Evolutionary conservation across 108 stramenopile species (phyloP).

Genomic region (Schizochytrium sp.): DNA sequence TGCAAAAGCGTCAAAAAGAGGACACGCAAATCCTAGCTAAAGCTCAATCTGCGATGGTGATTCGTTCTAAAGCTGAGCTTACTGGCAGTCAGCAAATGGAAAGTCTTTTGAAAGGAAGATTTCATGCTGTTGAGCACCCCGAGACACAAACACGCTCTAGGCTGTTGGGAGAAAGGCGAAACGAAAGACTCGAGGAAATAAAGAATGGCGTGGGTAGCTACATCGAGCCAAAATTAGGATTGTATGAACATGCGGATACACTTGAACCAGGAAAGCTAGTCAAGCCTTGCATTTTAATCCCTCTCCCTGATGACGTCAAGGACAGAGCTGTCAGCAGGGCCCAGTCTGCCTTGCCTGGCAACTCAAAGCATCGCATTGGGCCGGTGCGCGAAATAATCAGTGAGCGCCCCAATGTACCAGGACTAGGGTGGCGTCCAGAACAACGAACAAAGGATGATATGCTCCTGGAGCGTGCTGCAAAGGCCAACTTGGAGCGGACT

Average conservation of each 20-base stretch:
- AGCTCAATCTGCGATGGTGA: slow-evolving; percentile 29
- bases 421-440: slow-evolving; percentile 23
- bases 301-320: not conserved
- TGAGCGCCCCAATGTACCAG: not conserved
- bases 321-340: not conserved
- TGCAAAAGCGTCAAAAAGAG: not conserved
- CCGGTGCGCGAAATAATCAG: not conserved
- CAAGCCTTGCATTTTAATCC: slow-evolving; percentile 1
- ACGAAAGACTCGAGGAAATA: not conserved
- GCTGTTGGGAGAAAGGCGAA: not conserved
- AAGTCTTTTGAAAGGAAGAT: slow-evolving; percentile 4
- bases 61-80: slow-evolving; percentile 38
- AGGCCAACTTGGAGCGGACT: not conserved
- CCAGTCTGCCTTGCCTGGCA: not conserved
- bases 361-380: not conserved
- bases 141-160: not conserved
- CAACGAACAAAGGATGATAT: not conserved
- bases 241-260: slow-evolving; percentile 1
- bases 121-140: not conserved
- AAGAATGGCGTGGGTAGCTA: not conserved
- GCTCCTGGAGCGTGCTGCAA: not conserved
- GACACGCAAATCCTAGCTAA: not conserved
- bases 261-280: not conserved
- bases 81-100: slow-evolving; percentile 46
- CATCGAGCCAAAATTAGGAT: not conserved